These are phyloP conservation scores for Lobulomyces angularis DNA, from an alignment of 192 early-diverging fungal species.

Conservation along the genomic window DNA sequence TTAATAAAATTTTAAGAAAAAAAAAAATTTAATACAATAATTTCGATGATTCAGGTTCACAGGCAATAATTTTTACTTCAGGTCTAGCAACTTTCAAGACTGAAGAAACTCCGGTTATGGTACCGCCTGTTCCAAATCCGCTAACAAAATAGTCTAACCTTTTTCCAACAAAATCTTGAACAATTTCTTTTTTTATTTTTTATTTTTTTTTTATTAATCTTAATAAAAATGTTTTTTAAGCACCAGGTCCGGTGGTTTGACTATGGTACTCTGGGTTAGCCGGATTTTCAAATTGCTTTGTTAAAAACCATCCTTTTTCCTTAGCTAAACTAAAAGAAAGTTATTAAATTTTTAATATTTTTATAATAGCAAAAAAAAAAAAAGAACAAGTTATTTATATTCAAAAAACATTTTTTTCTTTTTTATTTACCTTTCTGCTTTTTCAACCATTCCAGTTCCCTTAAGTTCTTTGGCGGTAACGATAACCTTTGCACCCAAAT, in stretches of 20 bases:
- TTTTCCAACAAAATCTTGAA: slow-evolving; percentile 17
- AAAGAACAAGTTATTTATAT: no score
- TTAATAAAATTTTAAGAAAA: no score
- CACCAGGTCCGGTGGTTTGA: slow-evolving; percentile 21
- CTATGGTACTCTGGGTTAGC: slow-evolving; percentile 26
- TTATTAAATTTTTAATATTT: no score
- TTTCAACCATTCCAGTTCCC: slow-evolving; percentile 24
- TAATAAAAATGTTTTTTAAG: no score
- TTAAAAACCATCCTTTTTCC: slow-evolving; percentile 24
- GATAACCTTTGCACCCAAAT: slow-evolving; percentile 25
- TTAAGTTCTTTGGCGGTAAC: slow-evolving; percentile 28
- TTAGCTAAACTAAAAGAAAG: no score
- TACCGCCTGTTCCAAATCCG: slow-evolving; percentile 27
- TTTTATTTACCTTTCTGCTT: slow-evolving; percentile 27
- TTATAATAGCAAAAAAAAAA: no score
- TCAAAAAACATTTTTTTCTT: no score
- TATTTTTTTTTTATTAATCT: no score
- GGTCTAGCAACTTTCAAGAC: slow-evolving; percentile 13
- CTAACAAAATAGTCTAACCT: slow-evolving; percentile 22
- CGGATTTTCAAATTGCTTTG: slow-evolving; percentile 22
- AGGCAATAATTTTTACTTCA: slow-evolving; percentile 14
- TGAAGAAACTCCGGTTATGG: slow-evolving; percentile 12
- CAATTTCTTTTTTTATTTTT: no score
- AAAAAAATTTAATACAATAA: no score
- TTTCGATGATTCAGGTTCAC: slow-evolving; percentile 15